Conservation (phyloP, 306 rosid species). For the Alnus glutinosa region DNA sequence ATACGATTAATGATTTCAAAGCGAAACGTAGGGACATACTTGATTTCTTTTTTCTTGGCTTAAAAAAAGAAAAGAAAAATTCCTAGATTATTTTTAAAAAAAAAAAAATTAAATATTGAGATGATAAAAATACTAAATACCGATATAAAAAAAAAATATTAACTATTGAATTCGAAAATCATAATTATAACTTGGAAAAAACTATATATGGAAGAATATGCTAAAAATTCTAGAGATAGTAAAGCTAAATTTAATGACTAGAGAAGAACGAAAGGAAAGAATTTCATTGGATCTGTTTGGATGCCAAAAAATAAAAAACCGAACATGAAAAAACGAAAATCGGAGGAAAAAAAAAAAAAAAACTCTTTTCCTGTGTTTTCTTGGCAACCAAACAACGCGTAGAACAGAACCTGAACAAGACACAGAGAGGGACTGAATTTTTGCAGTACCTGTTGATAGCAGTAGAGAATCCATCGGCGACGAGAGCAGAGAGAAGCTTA, state of each 20-base stretch:
- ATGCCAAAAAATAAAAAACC: not conserved
- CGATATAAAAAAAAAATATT: too few species aligned
- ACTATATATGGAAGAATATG: too few species aligned
- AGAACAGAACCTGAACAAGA: not conserved
- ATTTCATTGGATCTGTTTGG: not conserved
- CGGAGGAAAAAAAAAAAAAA: not conserved
- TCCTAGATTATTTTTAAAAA: too few species aligned
- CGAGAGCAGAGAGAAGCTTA: slow-evolving; percentile 55
- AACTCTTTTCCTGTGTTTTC: not conserved
- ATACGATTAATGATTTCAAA: not conserved
- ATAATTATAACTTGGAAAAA: too few species aligned
- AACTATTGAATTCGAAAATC: too few species aligned
- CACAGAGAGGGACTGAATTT: not conserved
- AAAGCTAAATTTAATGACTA: not conserved
- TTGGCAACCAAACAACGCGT: not conserved
- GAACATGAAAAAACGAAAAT: not conserved
- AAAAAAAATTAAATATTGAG: too few species aligned
- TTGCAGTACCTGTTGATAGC: slow-evolving; percentile 47
- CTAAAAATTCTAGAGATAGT: too few species aligned
- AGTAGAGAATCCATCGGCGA: slow-evolving; percentile 47
- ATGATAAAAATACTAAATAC: too few species aligned
- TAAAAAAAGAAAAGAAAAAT: too few species aligned
- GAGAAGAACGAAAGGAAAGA: not conserved
- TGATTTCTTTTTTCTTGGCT: not conserved
- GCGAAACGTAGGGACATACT: not conserved